These are phyloP conservation scores for Fusarium nelsonii DNA, from an alignment of 2,329 filamentous ascomycete species.

Conservation along the genomic window DNA sequence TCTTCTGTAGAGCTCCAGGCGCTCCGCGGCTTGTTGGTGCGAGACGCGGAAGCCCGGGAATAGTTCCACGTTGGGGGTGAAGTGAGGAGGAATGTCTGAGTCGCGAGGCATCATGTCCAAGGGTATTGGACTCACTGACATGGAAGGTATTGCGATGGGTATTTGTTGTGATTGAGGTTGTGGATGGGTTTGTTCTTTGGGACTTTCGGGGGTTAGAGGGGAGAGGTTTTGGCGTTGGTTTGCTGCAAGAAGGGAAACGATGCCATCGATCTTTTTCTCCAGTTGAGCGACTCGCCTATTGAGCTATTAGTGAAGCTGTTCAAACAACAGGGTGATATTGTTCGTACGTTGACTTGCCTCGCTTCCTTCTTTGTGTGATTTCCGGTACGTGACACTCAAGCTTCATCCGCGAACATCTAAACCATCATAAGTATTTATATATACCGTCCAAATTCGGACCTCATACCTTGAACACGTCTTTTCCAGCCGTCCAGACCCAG, in stretches of 20 bases:
- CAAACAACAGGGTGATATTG: neutral
- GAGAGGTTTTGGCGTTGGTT: constrained; percentile 46
- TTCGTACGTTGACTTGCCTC: constrained; percentile 54
- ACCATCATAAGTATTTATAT: neutral
- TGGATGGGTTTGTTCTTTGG: constrained; percentile 20
- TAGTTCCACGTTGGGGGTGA: constrained; percentile 43
- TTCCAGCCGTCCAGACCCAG: constrained; percentile 37
- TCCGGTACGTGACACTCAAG: constrained; percentile 53
- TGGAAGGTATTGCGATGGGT: neutral
- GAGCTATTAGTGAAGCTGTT: neutral
- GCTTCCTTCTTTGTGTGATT: constrained; percentile 50
- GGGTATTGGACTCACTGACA: neutral
- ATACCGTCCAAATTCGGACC: fast-evolving
- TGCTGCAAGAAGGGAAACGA: constrained; percentile 54
- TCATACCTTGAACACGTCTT: constrained; percentile 48
- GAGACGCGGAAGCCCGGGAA: constrained; percentile 54
- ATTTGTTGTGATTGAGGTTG: neutral
- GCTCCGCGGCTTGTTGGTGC: constrained; percentile 50
- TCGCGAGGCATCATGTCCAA: neutral
- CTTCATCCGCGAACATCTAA: constrained; percentile 53
- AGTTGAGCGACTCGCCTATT: constrained; percentile 54
- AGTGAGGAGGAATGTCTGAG: neutral
- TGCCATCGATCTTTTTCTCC: constrained; percentile 57
- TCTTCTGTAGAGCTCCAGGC: constrained; percentile 52
- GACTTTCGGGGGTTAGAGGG: constrained; percentile 45